Evolutionary conservation across 441 rosid genomes (phyloP).

Genomic region (Geranium incanum): DNA sequence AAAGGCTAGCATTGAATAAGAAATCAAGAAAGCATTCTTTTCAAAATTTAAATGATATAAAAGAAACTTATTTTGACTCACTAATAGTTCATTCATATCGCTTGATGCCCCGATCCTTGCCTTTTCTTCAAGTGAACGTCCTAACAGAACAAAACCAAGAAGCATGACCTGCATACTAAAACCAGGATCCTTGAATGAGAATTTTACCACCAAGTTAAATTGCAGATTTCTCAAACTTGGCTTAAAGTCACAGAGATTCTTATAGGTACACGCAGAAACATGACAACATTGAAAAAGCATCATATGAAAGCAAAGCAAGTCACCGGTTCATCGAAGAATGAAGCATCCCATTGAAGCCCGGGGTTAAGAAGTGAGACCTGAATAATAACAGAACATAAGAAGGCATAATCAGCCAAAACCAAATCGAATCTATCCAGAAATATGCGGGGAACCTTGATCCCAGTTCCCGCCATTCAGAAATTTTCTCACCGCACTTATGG

Average conservation of each 20-base stretch:
- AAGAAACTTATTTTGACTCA: constrained; percentile 28
- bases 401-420: constrained; percentile 11
- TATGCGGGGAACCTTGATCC: neutral
- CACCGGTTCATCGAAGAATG: constrained; percentile 97
- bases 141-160: constrained; percentile 92
- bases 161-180: constrained; percentile 97
- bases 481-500: constrained; percentile 65
- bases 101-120: constrained; percentile 83
- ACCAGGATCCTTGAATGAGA: constrained; percentile 42
- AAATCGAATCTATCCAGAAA: constrained; percentile 15
- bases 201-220: constrained; percentile 17
- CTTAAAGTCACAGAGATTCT: constrained; percentile 6
- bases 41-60: neutral
- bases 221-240: neutral
- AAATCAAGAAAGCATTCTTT: neutral
- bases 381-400: constrained; percentile 11
- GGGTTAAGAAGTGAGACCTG: constrained; percentile 64
- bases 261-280: neutral
- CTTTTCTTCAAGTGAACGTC: constrained; percentile 89
- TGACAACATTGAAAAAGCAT: constrained; percentile 15
- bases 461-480: neutral
- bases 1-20: neutral
- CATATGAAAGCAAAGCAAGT: constrained; percentile 37
- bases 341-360: constrained; percentile 85
- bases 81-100: constrained; percentile 93